Evolutionary conservation across 2,329 filamentous ascomycete species (phyloP), one percentile per base, ranked within the genome.

Genomic region (Neonectria ditissima): DNA sequence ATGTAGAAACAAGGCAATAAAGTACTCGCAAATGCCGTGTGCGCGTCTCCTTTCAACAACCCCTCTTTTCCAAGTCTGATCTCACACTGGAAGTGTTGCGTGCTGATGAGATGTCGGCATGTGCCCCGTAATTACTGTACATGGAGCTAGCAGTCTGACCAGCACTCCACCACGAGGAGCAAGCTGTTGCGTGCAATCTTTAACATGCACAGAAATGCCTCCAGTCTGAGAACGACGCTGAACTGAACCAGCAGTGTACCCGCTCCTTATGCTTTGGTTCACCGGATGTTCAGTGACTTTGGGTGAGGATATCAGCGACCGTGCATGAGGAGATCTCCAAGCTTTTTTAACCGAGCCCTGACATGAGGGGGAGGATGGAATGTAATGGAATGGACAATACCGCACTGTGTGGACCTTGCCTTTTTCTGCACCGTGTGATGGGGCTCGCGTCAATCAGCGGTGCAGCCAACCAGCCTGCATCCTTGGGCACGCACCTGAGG

Each of bases 401-500:
- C 37, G 20, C 24, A 59, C 47, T 28, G 47, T 52, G 55, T 18
- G 18, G 43, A 43, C 8, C 13, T 9, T 51, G 24, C 22, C 2
- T 3, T 3, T 2, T 11, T 13, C 5, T 43, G 47, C 30, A 59
- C 56, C 28, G 56, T 54, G 48, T 47, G 52, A 22, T 7, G 9
- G 9, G 37, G 47, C 16, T 22, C 55, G 37, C 47, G 47, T 52
- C 37, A 58, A 47, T 47, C 55, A n/a, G 55, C 34, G 34, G 22
- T 41, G n/a, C 47, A 58, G 48, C 55, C 47, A 34, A 51, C 32
- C 22, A 34, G 32, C 45, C 37, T 41, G 37, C 37, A 11, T 41
- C 16, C 37, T 20, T 41, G n/a, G 1, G n/a, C 16, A 41, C n/a
- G 4, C 37, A n/a, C 37, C 10, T n/a, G 34, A n/a, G 16, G 34